Base-by-base conservation (phyloP, 2,329 filamentous ascomycete genomes). In the Nemania bipapillata region DNA sequence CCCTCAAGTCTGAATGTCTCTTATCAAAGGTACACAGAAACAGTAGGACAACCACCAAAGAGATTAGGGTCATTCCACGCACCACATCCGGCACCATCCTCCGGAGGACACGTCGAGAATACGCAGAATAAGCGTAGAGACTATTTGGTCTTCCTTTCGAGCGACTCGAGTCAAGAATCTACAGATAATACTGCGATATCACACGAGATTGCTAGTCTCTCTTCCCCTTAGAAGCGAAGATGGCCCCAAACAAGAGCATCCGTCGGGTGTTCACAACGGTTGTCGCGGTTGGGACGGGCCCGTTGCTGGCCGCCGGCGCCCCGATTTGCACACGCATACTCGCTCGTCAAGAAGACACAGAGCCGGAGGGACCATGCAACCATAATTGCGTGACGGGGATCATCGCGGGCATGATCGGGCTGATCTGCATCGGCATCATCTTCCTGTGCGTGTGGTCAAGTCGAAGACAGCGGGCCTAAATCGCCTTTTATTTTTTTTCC, bases 371-470 rank as follows among this genome's bases (percentile, higher is more conserved):
- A 1, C 9, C 30, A 12, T 63, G 56, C 50, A 37, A 35, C n/a
- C 53, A 50, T 24, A 20, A 52, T n/a, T 68, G 65, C 37, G 24
- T 59, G 17, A 50, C 49, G 4, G 63, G 64, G 15, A 50, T 68
- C 20, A 35, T 63, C 1, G 56, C 32, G 6, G 52, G 61, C 4
- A 26, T 63, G 12, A 42, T 68, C 6, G 53, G 35, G 4, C 9
- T 65, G 12, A 11, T 65, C 4, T 53, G 30, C 30, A 15, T 63
- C 7, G 17, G 7, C 11, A 65, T 66, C 37, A 53, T 64, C 7
- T 26, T 65, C 20, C 47, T 62, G 9, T 61, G 52, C 45, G 24
- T 61, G 42, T 63, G 37, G 50, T 52, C 45, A 0, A 55, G 55
- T 35, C 54, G 52, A 9, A 47, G 32, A 24, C 37, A 53, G 3